Percentiles rank a stretch among this genome's conserved stretches.
Conservation (phyloP, 2,329 filamentous ascomycete species). For the Calonectria fujianensis region DNA sequence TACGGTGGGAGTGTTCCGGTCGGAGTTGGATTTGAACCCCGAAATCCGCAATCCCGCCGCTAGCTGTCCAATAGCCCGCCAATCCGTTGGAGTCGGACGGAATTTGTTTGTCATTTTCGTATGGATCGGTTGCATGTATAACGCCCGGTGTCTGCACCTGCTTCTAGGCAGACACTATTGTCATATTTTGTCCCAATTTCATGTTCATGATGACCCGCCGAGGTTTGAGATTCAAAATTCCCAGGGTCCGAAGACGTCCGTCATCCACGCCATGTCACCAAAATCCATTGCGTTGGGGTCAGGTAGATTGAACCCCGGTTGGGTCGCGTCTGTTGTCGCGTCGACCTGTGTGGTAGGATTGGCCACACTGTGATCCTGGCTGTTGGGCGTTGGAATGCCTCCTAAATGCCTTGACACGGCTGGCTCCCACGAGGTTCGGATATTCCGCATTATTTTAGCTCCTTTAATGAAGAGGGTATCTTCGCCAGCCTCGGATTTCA, state of each 20-base stretch:
- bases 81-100: neutral
- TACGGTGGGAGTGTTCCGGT: neutral
- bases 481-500: constrained; percentile 55
- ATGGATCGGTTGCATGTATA: constrained; percentile 20
- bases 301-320: constrained; percentile 46
- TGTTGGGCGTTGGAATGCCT: constrained; percentile 56
- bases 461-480: constrained; percentile 59
- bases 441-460: constrained; percentile 60
- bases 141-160: constrained; percentile 14
- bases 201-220: neutral
- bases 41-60: constrained; percentile 34
- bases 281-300: constrained; percentile 57
- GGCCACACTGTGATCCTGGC: constrained; percentile 46
- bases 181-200: neutral
- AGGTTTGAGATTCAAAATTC: constrained; percentile 52
- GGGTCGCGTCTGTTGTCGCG: constrained; percentile 35
- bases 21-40: constrained; percentile 34
- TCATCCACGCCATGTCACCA: constrained; percentile 62
- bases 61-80: constrained; percentile 27
- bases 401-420: constrained; percentile 56
- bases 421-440: constrained; percentile 61
- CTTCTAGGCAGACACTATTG: neutral
- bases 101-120: constrained; percentile 8
- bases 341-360: constrained; percentile 34
- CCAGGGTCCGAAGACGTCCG: constrained; percentile 62